phyloP scores from a whole-genome alignment of 768 basidiomycete species.

The Lactarius vividus region DNA sequence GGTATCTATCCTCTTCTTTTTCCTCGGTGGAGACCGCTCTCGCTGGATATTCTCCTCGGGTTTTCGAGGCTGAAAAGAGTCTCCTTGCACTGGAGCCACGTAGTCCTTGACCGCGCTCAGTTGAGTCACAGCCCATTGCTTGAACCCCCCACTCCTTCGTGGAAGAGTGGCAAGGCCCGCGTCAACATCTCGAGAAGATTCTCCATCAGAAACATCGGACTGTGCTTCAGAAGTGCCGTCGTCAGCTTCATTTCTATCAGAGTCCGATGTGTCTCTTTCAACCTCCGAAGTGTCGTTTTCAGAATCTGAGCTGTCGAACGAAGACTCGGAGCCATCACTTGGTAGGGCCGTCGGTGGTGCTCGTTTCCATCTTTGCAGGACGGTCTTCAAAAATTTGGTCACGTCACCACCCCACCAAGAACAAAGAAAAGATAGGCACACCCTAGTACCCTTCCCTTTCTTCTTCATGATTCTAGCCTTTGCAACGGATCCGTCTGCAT shows the following conservation, averaged over 20 bases:
- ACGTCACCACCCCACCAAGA: background rate
- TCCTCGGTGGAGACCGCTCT: slow-evolving; percentile 33
- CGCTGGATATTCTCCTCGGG: background rate
- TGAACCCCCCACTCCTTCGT: slow-evolving; percentile 60
- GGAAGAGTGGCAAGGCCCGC: slow-evolving; percentile 33
- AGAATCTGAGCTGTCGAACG: slow-evolving; percentile 79
- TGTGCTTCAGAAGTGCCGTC: slow-evolving; percentile 17
- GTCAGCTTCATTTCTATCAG: slow-evolving; percentile 18
- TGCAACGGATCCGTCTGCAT: slow-evolving; percentile 58
- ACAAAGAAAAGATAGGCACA: slow-evolving; percentile 32
- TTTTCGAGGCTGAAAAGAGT: background rate
- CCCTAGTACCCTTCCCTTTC: slow-evolving; percentile 46
- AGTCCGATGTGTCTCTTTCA: slow-evolving; percentile 31
- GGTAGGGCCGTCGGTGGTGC: slow-evolving; percentile 32
- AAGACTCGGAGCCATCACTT: slow-evolving; percentile 48
- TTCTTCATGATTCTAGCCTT: slow-evolving; percentile 47
- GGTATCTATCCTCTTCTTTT: slow-evolving; percentile 48
- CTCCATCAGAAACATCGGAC: slow-evolving; percentile 29
- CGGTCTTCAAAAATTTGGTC: slow-evolving; percentile 31
- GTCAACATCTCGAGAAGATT: slow-evolving; percentile 28
- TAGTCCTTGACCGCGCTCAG: slow-evolving; percentile 51
- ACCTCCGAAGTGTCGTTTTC: slow-evolving; percentile 47
- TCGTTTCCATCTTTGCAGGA: slow-evolving; percentile 53
- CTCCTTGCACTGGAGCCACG: slow-evolving; percentile 30
- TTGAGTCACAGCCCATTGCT: slow-evolving; percentile 86